Evolutionary conservation across 2,329 filamentous ascomycete genomes (phyloP), one percentile per base, ranked within the genome.

Genomic region (Diaporthe sp.): DNA sequence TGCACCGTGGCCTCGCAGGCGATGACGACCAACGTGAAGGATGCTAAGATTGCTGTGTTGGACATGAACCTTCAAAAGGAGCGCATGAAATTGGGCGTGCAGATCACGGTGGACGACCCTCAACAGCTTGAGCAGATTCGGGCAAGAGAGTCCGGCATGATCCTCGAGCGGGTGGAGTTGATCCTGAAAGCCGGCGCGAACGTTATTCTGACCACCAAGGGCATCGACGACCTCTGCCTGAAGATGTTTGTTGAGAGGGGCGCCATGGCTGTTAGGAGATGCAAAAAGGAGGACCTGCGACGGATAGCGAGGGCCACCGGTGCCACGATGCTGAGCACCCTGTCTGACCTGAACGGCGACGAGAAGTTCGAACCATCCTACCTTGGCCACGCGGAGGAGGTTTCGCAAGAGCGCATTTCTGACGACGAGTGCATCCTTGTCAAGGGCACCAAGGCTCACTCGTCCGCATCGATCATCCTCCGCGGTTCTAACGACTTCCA

Each of bases 31-130:
- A 91, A 94, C 80, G 91, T 99, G 83, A 91, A 91, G 70, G 96
- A 98, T 84, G 97, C 97, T 78, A 98, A 97, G 89, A 99, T 99
- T 84, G 97, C 97, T 67, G 93, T 96, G 80, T 86, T 99, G 76
- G 97, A 99, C 83, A 98, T 99, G 91, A 99, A 99, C 86, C 85
- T 99, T 81, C 96, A 98, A 83, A 99, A 99, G 88, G 96, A 98
- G 89, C 91, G 96, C 79, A 98, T 99, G 97, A 98, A 99, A 90
- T 88, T 99, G 75, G 97, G 97, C 78, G 97, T 99, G 76, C 96
- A 99, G 85, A 98, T 99, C 81, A 98, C 97, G 17, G 94, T 99
- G 78, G 97, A 99, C 80, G 97, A 99, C 83, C 97, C 97, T 66
- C 93, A 97, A 83, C 97, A 99, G 85, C 90, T 99, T 68, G 97